phyloP scores from a whole-genome alignment of 257 asterid species.

The Cynanchum wilfordii region DNA sequence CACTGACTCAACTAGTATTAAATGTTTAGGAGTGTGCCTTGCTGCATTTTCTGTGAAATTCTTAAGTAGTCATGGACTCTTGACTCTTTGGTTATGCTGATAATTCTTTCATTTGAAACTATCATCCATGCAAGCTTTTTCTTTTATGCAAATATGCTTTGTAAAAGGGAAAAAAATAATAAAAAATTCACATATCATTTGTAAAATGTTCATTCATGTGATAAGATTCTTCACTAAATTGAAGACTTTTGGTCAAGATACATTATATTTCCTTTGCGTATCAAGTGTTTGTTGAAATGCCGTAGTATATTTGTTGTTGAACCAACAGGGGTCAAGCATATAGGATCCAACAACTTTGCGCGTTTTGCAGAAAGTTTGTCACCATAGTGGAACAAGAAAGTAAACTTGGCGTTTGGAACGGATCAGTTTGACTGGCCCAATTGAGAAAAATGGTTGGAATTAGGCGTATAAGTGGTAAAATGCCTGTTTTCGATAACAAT shows the following conservation, averaged over 20 bases:
- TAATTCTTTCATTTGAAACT: neutral
- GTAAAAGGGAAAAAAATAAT: neutral
- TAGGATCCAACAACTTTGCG: neutral
- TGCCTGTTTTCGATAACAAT: too few relatives aligned
- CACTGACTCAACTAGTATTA: slow-evolving; percentile 38
- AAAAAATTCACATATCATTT: too few relatives aligned
- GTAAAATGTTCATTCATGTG: neutral
- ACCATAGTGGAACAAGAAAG: neutral
- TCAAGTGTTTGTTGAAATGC: neutral
- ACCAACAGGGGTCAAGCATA: neutral
- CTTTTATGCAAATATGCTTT: neutral
- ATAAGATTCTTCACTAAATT: neutral
- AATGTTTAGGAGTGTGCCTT: slow-evolving; percentile 54
- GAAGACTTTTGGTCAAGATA: neutral
- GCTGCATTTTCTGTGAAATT: slow-evolving; percentile 53
- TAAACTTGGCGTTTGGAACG: neutral
- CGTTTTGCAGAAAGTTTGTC: neutral
- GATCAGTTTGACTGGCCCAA: neutral
- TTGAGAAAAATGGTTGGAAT: too few relatives aligned
- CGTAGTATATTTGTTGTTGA: too few relatives aligned
- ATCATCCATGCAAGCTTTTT: neutral
- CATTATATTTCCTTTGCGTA: neutral
- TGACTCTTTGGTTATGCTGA: neutral
- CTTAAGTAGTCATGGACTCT: slow-evolving; percentile 30
- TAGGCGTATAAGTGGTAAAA: too few relatives aligned